These are phyloP conservation scores for Penicillium lividum DNA, from an alignment of 495 filamentous ascomycete genomes.

Conservation along the genomic window DNA sequence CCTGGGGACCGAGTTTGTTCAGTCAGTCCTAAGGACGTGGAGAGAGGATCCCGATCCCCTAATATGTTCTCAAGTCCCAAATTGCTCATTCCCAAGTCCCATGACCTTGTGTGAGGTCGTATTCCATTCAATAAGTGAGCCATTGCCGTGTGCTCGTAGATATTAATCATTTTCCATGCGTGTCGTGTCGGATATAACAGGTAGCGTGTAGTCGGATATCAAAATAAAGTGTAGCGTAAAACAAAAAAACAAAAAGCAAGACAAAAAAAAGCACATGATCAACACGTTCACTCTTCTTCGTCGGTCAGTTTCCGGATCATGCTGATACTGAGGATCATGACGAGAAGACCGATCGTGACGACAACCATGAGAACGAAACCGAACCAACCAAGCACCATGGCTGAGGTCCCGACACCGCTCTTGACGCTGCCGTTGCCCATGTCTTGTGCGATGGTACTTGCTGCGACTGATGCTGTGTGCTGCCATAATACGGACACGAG, in stretches of 20 bases:
- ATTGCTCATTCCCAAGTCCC: slow-evolving; percentile 25
- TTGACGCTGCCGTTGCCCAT: slow-evolving; percentile 91
- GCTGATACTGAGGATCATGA: slow-evolving; percentile 92
- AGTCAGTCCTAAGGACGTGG: neutral
- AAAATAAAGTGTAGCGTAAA: slow-evolving; percentile 14
- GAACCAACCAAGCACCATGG: slow-evolving; percentile 98
- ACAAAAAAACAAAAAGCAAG: slow-evolving; percentile 22
- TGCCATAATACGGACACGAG: slow-evolving; percentile 70
- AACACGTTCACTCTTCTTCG: slow-evolving; percentile 42
- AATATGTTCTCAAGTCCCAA: slow-evolving; percentile 24
- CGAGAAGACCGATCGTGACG: slow-evolving; percentile 87
- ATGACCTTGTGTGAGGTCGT: slow-evolving; percentile 12
- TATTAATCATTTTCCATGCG: slow-evolving; percentile 40
- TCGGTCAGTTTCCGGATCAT: slow-evolving; percentile 61
- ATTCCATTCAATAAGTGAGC: slow-evolving; percentile 23
- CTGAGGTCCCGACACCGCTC: slow-evolving; percentile 84
- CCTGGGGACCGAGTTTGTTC: neutral
- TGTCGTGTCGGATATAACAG: slow-evolving; percentile 30
- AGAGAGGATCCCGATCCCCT: slow-evolving; percentile 21
- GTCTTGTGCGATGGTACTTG: slow-evolving; percentile 88
- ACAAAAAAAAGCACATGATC: neutral
- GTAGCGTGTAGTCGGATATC: slow-evolving; percentile 19
- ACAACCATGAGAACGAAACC: slow-evolving; percentile 89
- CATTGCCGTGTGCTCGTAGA: slow-evolving; percentile 19
- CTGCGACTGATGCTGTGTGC: slow-evolving; percentile 92